phyloP scores from a whole-genome alignment of 1,284 basidiomycete species.

The Ganoderma resinaceum region DNA sequence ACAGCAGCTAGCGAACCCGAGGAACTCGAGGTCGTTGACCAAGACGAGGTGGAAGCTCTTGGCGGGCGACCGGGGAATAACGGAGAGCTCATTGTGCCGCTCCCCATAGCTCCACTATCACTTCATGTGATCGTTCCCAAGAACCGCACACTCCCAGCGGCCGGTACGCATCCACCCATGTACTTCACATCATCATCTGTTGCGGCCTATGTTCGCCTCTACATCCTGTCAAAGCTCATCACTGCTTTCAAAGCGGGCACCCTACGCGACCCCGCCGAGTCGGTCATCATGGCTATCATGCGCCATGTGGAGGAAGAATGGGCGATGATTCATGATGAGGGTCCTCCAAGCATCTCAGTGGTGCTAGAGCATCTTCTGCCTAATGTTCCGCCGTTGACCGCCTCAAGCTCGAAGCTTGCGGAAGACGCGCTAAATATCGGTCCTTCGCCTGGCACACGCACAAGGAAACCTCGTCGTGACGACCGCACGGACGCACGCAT shows the following conservation, averaged over 20 bases:
- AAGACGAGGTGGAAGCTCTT: constrained; percentile 75
- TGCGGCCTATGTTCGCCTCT: constrained; percentile 86
- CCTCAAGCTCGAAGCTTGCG: neutral
- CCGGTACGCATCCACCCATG: constrained; percentile 69
- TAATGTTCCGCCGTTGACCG: constrained; percentile 7
- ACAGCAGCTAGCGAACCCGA: constrained; percentile 18
- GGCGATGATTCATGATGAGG: constrained; percentile 67
- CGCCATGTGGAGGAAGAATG: constrained; percentile 78
- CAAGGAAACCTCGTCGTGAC: constrained; percentile 43
- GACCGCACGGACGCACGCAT: constrained; percentile 59
- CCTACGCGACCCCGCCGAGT: constrained; percentile 71
- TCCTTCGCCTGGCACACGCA: constrained; percentile 18
- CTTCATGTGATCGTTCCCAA: constrained; percentile 73
- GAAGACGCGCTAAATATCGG: neutral
- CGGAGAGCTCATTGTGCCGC: constrained; percentile 63
- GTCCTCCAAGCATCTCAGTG: constrained; percentile 74
- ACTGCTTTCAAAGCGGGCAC: constrained; percentile 58
- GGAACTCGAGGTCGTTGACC: constrained; percentile 50
- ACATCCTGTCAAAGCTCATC: constrained; percentile 77
- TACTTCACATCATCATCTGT: constrained; percentile 78
- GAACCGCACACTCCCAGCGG: constrained; percentile 56
- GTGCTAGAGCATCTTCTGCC: constrained; percentile 74
- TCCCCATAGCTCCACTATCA: constrained; percentile 67
- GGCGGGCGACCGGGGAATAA: constrained; percentile 55
- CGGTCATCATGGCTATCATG: constrained; percentile 79